Evolutionary conservation across 257 asterid genomes (phyloP), one percentile per base, ranked within the genome.

Genomic region (Asclepias syriaca): DNA sequence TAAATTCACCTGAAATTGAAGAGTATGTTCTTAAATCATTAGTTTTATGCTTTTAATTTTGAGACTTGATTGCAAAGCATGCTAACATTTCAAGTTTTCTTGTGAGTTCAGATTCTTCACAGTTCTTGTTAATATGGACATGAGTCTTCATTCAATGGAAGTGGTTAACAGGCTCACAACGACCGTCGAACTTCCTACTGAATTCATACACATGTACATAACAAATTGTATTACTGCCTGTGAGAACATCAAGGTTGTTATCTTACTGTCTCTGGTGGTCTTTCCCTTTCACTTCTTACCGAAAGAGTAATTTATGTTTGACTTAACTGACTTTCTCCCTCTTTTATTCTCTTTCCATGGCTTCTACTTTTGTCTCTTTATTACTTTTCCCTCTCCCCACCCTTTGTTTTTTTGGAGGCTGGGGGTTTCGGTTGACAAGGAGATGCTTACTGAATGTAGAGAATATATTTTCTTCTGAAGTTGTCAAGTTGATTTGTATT

Each of bases 141-240:
- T 95, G 99, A 95, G 99, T 82, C 99, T 95, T 81, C 99, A 95
- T 75, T 95, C 98, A 53, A 95, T 95, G 98, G 99, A 95, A 87
- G 99, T 95, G 72, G 99, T 95, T 75, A 95, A 95, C 88, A 87
- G 98, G 82, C 91, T 95, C 71, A 92, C 99, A 32, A 89, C 96
- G 19, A 86, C 98, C n/a, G 93, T 95, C 75, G 96, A 95, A 76
- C 96, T 95, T 77, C 98, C 99, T 29, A 91, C 97, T 10, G 97
- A 88, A 80, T 95, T 91, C 86, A 82, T 95, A 73, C 99, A 92
- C 79, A 88, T 93, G 77, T 92, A 95, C 78, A 95, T 95, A 69
- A 88, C 97, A 50, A 95, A 92, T 76, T 95, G 99, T 81, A 91
- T 92, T 76, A 79, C 95, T 72, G 90, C 99, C 77, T 94, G 99